Conservation (phyloP, 768 basidiomycete genomes). For the Auriscalpium orientale region DNA sequence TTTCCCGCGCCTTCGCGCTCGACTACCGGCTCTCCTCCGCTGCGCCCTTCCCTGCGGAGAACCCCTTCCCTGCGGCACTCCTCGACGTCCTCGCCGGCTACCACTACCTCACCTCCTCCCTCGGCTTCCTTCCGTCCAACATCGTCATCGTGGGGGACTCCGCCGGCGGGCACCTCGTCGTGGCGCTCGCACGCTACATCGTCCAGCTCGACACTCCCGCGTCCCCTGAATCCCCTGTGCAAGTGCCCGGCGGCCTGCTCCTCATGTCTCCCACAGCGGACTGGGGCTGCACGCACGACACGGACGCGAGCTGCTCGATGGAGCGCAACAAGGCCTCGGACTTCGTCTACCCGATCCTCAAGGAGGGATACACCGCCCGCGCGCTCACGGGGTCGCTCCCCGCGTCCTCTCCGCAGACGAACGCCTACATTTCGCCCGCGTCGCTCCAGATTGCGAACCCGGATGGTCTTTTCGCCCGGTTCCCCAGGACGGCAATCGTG, state of each 20-base stretch:
- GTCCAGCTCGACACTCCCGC: conserved; percentile 15
- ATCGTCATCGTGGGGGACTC: conserved; percentile 71
- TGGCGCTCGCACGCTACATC: conserved; percentile 56
- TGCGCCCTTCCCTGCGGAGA: conserved; percentile 29
- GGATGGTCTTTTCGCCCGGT: conserved; percentile 19
- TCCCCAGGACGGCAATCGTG: conserved; percentile 27
- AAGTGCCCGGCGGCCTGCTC: background rate
- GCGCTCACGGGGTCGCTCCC: conserved; percentile 10
- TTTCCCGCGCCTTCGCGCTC: background rate
- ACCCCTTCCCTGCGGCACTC: conserved; percentile 70
- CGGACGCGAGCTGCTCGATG: conserved; percentile 3
- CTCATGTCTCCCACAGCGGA: conserved; percentile 9
- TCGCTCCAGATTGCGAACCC: conserved; percentile 4
- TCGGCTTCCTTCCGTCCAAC: conserved; percentile 50
- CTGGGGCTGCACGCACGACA: conserved; percentile 1
- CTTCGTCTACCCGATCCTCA: conserved; percentile 1
- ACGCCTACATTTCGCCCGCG: conserved; percentile 13
- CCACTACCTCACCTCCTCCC: conserved; percentile 50
- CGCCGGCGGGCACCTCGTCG: conserved; percentile 67
- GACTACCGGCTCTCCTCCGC: conserved; percentile 55
- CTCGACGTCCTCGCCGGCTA: conserved; percentile 73
- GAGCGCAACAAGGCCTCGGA: conserved; percentile 5
- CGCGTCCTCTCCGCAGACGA: conserved; percentile 1
- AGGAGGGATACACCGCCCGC: conserved; percentile 1
- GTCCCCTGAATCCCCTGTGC: background rate